Base-by-base conservation (phyloP, 495 filamentous ascomycete genomes). In the Parachaetomium inaequale region DNA sequence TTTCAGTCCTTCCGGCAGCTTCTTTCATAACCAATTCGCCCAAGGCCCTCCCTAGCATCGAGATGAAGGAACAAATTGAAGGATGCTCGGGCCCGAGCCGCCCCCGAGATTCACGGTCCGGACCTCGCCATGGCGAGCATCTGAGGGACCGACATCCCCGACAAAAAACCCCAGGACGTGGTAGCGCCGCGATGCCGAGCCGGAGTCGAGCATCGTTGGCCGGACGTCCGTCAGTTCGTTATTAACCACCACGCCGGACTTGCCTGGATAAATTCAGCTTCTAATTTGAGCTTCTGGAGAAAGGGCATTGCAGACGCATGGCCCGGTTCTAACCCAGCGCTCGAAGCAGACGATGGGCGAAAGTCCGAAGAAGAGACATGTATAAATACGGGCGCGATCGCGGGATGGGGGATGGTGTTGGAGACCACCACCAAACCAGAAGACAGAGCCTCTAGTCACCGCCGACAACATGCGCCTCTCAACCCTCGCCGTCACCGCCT, bases 391-490 rank as follows among this genome's bases (percentile, higher is more conserved):
- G 26, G 28, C 11, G 31, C 14, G 36, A 32, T 62, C 34, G 53
- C 21, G 31, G 43, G 4, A 19, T 23, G 58, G 45, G 4, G 34
- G 21, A 19, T 4, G 23, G 4, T 21, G 34, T 12, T 23, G 10
- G 12, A 51, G 25, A 34, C 25, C 50, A 45, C 55, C 53, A 55
- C 42, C 64, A 61, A 40, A 29, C 51, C 38, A 26, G 17, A 17
- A 54, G 31, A 15, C 36, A 12, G 1, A 17, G 36, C 10, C 14
- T 31, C 14, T 31, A 34, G 10, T 28, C 17, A 59, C 14, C 38
- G 29, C 46, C 29, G 31, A 58, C 45, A 68, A 66, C 17, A 73
- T 73, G 70, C 69, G 64, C 46, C 63, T 70, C 64, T 65, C 67
- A 15, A 40, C 69, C 45, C 51, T 74, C 57, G 62, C 63, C 46